Percentiles rank a stretch among this genome's conserved stretches.
Conservation (phyloP, 148 eudicot species). For the Silene uniflora region DNA sequence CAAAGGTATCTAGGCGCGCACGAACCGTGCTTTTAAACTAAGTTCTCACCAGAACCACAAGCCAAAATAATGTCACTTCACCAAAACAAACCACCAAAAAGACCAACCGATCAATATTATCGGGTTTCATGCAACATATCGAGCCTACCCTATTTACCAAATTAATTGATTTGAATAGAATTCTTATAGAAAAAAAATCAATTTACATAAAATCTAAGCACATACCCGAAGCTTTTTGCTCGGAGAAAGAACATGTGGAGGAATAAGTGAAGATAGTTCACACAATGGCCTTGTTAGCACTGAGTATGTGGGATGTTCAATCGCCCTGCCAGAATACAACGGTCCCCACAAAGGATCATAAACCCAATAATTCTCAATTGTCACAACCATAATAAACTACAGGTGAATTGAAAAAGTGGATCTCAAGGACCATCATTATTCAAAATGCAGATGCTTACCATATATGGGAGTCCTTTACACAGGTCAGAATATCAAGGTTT, state of each 20-base stretch:
- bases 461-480: constrained; percentile 98
- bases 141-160: background rate
- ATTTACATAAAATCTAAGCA: background rate
- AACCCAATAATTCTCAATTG: constrained; percentile 4
- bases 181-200: background rate
- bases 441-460: constrained; percentile 45
- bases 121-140: constrained; percentile 1
- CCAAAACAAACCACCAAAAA: background rate
- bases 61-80: background rate
- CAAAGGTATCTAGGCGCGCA: background rate
- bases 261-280: constrained; percentile 84
- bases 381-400: background rate
- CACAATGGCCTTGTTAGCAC: constrained; percentile 95
- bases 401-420: constrained; percentile 4
- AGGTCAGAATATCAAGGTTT: constrained; percentile 93
- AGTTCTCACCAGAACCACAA: background rate
- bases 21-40: background rate
- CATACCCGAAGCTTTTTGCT: constrained; percentile 92
- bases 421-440: constrained; percentile 17
- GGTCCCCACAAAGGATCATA: constrained; percentile 10
- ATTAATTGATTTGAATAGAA: background rate
- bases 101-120: background rate
- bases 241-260: constrained; percentile 81
- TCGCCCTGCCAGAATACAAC: constrained; percentile 58
- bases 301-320: constrained; percentile 94